Percentiles rank a stretch among this genome's conserved stretches.
Evolutionary conservation across 1,284 basidiomycete species (phyloP).

Genomic region (Omphalotus olearius): DNA sequence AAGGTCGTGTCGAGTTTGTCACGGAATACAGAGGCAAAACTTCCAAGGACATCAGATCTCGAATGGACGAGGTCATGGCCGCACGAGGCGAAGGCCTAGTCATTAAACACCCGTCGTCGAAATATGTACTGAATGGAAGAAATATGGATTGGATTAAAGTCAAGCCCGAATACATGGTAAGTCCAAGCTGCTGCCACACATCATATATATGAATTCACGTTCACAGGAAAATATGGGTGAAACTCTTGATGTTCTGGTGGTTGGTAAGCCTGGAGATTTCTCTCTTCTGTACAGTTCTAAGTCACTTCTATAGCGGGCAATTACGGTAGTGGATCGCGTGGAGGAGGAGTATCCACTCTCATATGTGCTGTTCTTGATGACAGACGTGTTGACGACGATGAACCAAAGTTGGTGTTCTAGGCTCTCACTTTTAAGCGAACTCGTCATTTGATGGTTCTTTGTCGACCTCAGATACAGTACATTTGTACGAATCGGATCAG

Average conservation of each 20-base stretch:
- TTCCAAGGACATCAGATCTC: constrained; percentile 72
- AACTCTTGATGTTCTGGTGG: constrained; percentile 84
- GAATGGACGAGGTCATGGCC: constrained; percentile 80
- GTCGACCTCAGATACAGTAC: constrained; percentile 56
- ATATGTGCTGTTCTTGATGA: constrained; percentile 78
- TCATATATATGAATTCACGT: constrained; percentile 4
- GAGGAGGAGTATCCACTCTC: constrained; percentile 77
- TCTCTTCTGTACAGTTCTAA: not conserved
- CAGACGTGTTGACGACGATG: constrained; percentile 47
- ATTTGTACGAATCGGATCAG: constrained; percentile 86
- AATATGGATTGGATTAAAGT: constrained; percentile 92
- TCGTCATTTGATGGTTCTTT: constrained; percentile 7
- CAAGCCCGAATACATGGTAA: constrained; percentile 92
- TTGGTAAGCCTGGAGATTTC: constrained; percentile 48
- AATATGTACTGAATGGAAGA: constrained; percentile 81
- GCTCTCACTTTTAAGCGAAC: not conserved
- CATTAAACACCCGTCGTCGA: constrained; percentile 77
- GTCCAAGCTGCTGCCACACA: constrained; percentile 15
- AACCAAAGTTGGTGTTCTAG: constrained; percentile 48
- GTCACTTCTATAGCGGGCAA: constrained; percentile 51
- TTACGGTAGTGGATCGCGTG: constrained; percentile 69
- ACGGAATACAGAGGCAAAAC: constrained; percentile 69
- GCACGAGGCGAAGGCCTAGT: constrained; percentile 87
- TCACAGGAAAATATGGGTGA: constrained; percentile 81
- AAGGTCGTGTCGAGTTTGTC: constrained; percentile 78